Base-by-base conservation (phyloP, 352 stramenopile species). In the Elongisporangium undulatum region DNA sequence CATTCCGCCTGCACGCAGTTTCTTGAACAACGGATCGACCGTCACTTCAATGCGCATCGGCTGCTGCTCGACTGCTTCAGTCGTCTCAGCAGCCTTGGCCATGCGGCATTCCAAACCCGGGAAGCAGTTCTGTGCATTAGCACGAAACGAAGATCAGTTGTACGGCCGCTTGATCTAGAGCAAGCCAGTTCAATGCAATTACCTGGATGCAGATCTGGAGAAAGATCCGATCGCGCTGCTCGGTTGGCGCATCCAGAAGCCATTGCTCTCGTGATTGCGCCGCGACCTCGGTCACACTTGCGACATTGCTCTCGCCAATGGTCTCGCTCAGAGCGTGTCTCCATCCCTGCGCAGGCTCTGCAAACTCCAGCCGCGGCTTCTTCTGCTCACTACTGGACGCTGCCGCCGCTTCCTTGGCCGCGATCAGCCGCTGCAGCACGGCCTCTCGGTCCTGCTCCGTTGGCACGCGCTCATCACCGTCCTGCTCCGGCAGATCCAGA, bases 161-260 rank as follows among this genome's bases (percentile, higher is more conserved):
- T 4, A 8, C 26, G 4, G 8, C 4, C 26, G 8, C 8, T 4
- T 34, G 26, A 34, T 9, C 26, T 34, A n/a, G 17, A 50, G 39
- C 26, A 15, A 39, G 49, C n/a, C 41, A n/a, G 2, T 13, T 13
- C 51, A 51, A 50, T 54, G 24, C 55, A n/a, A n/a, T n/a, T n/a
- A 90, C 82, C 69, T 94, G 85, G 41, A 92, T 89, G 64, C 79
- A 91, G 26, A 89, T 68, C 63, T 90, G 77, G 21, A 91, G 63
- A 24, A 76, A 85, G 29, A 92, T 75, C 17, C 84, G 82, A 26
- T 91, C 74, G 22, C 54, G 56, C 12, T 90, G 86, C 34, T 85
- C 71, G 0, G 0, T 60, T 2, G 85, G 85, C 0, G 78, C 69
- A 1, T 63, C 54, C 22, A 89, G 10, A 7, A 77, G 49, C 7